Base-by-base conservation (phyloP, 371 early-diverging fungal species). In the Ordospora colligata region DNA sequence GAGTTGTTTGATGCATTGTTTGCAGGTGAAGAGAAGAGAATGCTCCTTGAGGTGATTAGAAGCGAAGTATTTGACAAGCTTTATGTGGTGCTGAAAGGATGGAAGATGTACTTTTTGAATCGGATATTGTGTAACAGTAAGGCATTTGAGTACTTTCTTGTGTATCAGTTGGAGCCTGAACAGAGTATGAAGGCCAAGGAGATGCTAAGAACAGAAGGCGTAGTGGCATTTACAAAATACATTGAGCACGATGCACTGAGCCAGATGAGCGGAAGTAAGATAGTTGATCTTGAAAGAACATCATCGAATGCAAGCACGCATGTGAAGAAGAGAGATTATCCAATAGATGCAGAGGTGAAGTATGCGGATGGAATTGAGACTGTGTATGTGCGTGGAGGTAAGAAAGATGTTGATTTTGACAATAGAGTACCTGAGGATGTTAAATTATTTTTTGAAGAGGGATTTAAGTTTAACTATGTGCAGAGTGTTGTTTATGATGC, bases 401-500 rank as follows among this genome's bases (percentile, higher is more conserved):
- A 19, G 5, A 40, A 37, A 17, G 25, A 10, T 12, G 32, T 58
- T 37, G 58, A 58, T 0, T 58, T 58, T 37, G 58, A 49, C 25
- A 21, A n/a, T 12, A 2, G 27, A 1, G 11, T 42, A 4, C 52
- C 52, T 9, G 69, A 42, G 10, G 52, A 69, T 69, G 51, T 53
- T 51, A 42, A 19, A 11, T 40, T 23, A 14, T 44, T 69, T 53
- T 42, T 69, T 40, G 49, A 19, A 32, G 12, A 22, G 0, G 19
- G n/a, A 12, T 40, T 40, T 53, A 6, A 58, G 27, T 63, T 75
- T 19, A 76, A 76, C 47, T 52, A 27, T 5, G 42, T 76, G n/a
- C 77, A 76, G 40, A 52, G 46, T 44, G 22, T 53, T 32, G 72
- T 71, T 10, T 44, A 62, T n/a, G 44, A 25, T 5, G 25, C 53